Evolutionary conservation across 2,329 filamentous ascomycete genomes (phyloP).

Genomic region (Sordariomycetes sp.): DNA sequence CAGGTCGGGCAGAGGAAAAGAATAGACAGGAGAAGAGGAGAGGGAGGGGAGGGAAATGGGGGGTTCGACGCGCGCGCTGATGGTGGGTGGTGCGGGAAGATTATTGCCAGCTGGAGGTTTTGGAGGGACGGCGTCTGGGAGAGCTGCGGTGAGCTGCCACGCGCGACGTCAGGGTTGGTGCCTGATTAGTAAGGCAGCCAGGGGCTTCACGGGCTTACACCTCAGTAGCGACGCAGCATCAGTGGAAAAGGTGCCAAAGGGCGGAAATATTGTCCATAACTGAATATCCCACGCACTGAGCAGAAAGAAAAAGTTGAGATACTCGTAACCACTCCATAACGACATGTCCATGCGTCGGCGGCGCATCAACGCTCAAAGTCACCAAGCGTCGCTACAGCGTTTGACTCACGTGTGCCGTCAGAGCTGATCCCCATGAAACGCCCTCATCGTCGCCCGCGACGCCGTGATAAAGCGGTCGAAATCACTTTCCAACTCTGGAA

Average conservation of each 20-base stretch:
- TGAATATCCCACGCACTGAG: too few species aligned
- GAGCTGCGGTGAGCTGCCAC: slow-evolving; percentile 1
- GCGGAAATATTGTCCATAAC: too few species aligned
- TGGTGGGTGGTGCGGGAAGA: background rate
- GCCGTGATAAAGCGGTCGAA: slow-evolving; percentile 14
- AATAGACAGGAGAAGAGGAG: slow-evolving; percentile 1
- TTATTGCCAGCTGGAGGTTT: slow-evolving; percentile 1
- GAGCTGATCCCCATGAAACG: slow-evolving; percentile 1
- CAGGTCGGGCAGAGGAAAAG: slow-evolving; percentile 2
- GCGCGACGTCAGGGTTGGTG: background rate
- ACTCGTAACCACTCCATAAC: too few species aligned
- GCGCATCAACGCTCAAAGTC: too few species aligned
- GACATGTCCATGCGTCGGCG: too few species aligned
- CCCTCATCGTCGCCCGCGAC: slow-evolving; percentile 7
- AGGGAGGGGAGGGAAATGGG: background rate
- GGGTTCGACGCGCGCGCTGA: background rate
- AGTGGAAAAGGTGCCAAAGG: too few species aligned
- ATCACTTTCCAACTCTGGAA: slow-evolving; percentile 15
- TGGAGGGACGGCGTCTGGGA: background rate
- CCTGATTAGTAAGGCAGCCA: slow-evolving; percentile 1
- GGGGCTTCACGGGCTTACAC: background rate
- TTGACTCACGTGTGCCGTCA: too few species aligned
- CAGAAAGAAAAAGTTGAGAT: too few species aligned
- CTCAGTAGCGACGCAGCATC: too few species aligned
- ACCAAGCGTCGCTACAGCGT: too few species aligned